phyloP scores from a whole-genome alignment of 441 rosid species.

The Melastoma candidum region DNA sequence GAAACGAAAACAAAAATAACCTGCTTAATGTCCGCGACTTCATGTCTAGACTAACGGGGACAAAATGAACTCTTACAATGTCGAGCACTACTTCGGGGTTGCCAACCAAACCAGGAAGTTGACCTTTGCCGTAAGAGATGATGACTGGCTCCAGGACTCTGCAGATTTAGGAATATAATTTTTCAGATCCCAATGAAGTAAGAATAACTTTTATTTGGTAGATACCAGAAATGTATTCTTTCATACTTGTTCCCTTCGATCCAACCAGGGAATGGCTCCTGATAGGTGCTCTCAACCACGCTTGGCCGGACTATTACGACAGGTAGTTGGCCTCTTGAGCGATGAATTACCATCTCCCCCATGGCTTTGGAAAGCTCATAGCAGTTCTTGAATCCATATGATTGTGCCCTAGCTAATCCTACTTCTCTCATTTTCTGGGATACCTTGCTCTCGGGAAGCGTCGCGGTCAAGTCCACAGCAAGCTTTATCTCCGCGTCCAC shows the following conservation, averaged over 20 bases:
- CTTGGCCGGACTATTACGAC: slow-evolving; percentile 31
- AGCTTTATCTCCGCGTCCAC: no score
- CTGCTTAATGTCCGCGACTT: no score
- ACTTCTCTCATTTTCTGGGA: no score
- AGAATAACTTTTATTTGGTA: no score
- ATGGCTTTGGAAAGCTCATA: slow-evolving; percentile 35
- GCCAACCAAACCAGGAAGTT: slow-evolving; percentile 20
- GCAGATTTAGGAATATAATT: background rate
- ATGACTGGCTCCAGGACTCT: slow-evolving; percentile 27
- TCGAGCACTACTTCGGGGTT: slow-evolving; percentile 17
- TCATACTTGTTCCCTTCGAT: slow-evolving; percentile 27
- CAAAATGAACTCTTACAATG: slow-evolving; percentile 10
- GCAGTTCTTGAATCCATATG: slow-evolving; percentile 27
- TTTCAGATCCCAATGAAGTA: no score
- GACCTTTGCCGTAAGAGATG: slow-evolving; percentile 23
- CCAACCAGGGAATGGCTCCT: slow-evolving; percentile 43
- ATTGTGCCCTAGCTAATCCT: slow-evolving; percentile 19
- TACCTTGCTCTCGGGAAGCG: no score
- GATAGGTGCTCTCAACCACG: slow-evolving; percentile 20
- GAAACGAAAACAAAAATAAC: no score
- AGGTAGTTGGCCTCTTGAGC: slow-evolving; percentile 17
- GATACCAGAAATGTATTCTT: background rate
- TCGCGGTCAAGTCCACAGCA: no score
- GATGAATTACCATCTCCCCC: slow-evolving; percentile 27
- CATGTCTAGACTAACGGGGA: no score